Base-by-base conservation (phyloP, 108 stramenopile species). In the Skeletonema marinoi region DNA sequence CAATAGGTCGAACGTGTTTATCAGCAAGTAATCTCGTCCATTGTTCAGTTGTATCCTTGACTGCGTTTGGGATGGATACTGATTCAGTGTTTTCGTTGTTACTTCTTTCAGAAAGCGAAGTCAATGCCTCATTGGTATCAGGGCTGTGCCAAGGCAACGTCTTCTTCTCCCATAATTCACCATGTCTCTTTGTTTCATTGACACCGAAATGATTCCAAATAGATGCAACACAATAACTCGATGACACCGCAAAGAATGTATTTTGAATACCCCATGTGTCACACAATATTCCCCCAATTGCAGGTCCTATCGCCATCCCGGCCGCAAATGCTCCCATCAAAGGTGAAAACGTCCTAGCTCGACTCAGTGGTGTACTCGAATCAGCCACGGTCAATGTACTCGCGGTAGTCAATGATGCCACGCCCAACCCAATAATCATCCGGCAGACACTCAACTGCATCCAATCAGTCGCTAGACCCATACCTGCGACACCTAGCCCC, bases 261-360 rank as follows among this genome's bases (percentile, higher is more conserved):
- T 85, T 64, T 60, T 85, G 70, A 4, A 97, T 71, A 25, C 96
- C 96, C 14, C 91, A 71, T 8, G 80, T 33, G 66, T 95, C 93
- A 30, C 88, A 89, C 60, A 93, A 71, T 32, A 91, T 30, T 0
- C 96, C 96, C 13, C 96, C 96, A 30, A 95, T 30, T 0, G 93
- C 96, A 2, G 96, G 96, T 30, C 96, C 96, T 25, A 97, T 64
- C 19, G 94, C 92, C 31, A 90, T 94, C 13, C 96, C 96, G 2
- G 92, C 96, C 3, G 91, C 77, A 82, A 97, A 97, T 3, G 87
- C 93, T 32, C 86, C 80, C 84, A 90, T 89, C 10, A 97, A 87
- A 4, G 96, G 94, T 14, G 93, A 89, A 78, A 92, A 89, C 1
- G 93, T 92, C 4, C 76, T 70, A 1, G 94, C 94, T 38, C 96